Evolutionary conservation across 2,329 filamentous ascomycete genomes (phyloP).

Genomic region (Colletotrichum magnum): DNA sequence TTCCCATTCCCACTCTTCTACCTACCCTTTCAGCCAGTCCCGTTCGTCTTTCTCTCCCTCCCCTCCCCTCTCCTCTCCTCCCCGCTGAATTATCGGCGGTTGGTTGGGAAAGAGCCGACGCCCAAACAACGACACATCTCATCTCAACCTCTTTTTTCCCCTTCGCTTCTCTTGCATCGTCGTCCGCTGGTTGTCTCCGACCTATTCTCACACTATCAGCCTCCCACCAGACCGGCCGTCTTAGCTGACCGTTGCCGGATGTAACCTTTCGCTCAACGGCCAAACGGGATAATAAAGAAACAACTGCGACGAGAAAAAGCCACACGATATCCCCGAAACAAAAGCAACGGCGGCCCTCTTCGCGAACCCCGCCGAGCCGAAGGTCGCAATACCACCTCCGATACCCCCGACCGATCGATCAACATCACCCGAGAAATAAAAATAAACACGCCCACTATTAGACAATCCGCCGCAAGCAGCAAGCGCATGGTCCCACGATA

Average conservation of each 20-base stretch:
- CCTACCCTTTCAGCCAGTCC: not conserved
- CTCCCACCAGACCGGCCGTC: slow-evolving; percentile 12
- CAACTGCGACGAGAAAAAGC: not conserved
- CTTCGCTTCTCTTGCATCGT: not conserved
- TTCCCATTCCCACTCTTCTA: not conserved
- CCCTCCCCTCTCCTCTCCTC: not conserved
- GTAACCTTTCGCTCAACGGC: not conserved
- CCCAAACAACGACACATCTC: slow-evolving; percentile 18
- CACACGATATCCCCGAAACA: not conserved
- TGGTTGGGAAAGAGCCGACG: slow-evolving; percentile 13
- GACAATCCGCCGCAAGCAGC: not conserved
- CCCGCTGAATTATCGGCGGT: not conserved
- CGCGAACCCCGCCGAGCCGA: not conserved
- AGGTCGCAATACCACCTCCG: not conserved
- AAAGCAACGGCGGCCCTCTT: not conserved
- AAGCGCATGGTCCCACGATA: slow-evolving; percentile 36
- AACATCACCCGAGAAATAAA: not conserved
- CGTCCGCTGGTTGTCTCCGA: not conserved
- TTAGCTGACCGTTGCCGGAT: slow-evolving; percentile 9
- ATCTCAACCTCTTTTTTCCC: not conserved
- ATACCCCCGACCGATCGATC: not conserved
- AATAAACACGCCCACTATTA: not conserved
- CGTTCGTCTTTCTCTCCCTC: not conserved
- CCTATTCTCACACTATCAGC: not conserved
- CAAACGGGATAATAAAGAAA: slow-evolving; percentile 10